phyloP scores from a whole-genome alignment of 2,329 filamentous ascomycete species.

The Geoglossum cookeanum region DNA sequence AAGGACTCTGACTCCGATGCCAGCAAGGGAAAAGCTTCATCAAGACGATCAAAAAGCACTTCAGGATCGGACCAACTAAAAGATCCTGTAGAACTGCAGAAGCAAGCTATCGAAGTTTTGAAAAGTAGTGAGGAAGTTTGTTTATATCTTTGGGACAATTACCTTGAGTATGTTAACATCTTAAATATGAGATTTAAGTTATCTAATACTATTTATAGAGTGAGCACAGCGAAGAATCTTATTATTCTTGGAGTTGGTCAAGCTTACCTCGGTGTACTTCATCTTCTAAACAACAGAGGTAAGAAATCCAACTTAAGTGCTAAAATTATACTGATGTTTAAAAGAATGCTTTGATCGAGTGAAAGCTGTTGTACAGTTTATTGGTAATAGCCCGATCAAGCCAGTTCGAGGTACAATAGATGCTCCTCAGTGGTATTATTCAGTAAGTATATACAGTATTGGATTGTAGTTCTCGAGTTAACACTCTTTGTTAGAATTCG shows the following conservation, averaged over 20 bases:
- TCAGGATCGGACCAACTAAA: constrained; percentile 1
- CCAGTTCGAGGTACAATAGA: neutral
- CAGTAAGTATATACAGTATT: neutral
- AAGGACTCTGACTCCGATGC: neutral
- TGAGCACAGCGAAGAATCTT: constrained; percentile 48
- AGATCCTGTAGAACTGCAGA: constrained; percentile 19
- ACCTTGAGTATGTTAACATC: constrained; percentile 45
- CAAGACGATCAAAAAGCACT: neutral
- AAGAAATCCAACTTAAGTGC: constrained; percentile 12
- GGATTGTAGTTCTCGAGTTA: too few relatives aligned
- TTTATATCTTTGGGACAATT: constrained; percentile 95
- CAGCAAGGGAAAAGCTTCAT: neutral
- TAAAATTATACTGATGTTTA: neutral
- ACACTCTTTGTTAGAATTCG: neutral
- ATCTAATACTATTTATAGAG: constrained; percentile 23
- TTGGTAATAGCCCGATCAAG: constrained; percentile 1
- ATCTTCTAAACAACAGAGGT: constrained; percentile 63
- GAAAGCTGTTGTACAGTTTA: constrained; percentile 2
- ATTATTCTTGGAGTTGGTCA: constrained; percentile 82
- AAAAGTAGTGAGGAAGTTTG: constrained; percentile 44
- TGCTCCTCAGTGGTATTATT: constrained; percentile 1
- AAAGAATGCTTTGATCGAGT: neutral
- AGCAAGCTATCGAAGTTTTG: constrained; percentile 32
- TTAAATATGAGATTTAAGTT: neutral
- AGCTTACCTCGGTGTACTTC: constrained; percentile 65